A percentile compares a stretch with the other conserved stretches of the same genome.
Conservation (phyloP, 2,329 filamentous ascomycete species). For the Colletotrichum lindemuthianum region DNA sequence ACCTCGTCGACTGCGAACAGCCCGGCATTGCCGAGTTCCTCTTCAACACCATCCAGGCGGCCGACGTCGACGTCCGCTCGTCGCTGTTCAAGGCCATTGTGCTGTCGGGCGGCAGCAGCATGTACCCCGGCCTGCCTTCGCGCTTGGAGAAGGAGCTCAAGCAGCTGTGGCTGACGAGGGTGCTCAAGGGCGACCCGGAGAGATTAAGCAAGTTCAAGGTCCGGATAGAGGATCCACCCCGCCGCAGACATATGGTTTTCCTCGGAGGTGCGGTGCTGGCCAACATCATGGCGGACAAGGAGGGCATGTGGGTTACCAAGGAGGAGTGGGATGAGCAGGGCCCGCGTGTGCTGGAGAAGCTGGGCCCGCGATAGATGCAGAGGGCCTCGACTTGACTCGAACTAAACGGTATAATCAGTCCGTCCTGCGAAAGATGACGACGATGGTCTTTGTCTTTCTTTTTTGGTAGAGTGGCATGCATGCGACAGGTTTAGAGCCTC, state of each 20-base stretch:
- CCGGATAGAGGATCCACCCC: constrained; percentile 95
- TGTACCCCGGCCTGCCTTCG: constrained; percentile 97
- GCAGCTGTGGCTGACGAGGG: constrained; percentile 95
- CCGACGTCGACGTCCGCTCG: constrained; percentile 93
- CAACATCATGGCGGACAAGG: constrained; percentile 99
- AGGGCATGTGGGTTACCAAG: constrained; percentile 99
- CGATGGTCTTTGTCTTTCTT: constrained; percentile 25
- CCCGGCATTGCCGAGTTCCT: constrained; percentile 96
- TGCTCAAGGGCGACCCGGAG: constrained; percentile 91
- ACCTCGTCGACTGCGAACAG: constrained; percentile 96
- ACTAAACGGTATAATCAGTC: not conserved
- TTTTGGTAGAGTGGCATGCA: constrained; percentile 35
- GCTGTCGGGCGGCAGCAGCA: constrained; percentile 94
- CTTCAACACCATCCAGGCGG: constrained; percentile 97
- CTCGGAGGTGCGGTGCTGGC: constrained; percentile 94
- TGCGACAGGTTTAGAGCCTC: constrained; percentile 35
- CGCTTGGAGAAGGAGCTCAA: constrained; percentile 98
- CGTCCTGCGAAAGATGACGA: not conserved
- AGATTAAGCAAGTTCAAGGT: constrained; percentile 99
- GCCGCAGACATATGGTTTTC: constrained; percentile 99
- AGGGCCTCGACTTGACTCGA: not conserved
- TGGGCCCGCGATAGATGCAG: constrained; percentile 80
- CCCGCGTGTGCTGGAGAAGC: constrained; percentile 83
- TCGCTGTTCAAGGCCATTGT: constrained; percentile 98
- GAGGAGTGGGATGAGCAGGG: constrained; percentile 97